A percentile compares a stretch with the other conserved stretches of the same genome.
Evolutionary conservation across 176 grass and related monocot genomes (phyloP).

Genomic region (Musa schizocarpa): DNA sequence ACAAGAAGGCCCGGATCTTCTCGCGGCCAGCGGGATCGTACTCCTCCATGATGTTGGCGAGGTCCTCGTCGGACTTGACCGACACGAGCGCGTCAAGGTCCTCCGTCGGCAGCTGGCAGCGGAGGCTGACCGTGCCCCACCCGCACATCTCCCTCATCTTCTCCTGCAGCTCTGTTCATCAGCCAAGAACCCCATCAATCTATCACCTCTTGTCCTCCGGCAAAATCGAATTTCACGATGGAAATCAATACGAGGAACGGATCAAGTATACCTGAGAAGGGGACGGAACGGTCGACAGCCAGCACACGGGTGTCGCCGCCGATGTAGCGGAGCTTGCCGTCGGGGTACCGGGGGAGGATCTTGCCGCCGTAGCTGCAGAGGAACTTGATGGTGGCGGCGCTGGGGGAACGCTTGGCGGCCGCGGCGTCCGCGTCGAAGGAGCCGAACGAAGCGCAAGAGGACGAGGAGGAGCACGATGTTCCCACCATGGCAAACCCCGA

Average conservation of each 20-base stretch:
- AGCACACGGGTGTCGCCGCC: background rate
- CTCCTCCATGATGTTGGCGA: constrained; percentile 79
- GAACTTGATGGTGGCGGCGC: background rate
- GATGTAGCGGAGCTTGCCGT: background rate
- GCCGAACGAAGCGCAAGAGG: background rate
- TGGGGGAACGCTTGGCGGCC: background rate
- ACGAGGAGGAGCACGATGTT: background rate
- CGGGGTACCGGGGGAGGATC: background rate
- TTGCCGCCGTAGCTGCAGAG: background rate
- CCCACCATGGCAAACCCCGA: background rate
- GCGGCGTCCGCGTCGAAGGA: background rate
- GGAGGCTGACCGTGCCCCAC: constrained; percentile 13
- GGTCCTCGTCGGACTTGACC: constrained; percentile 69
- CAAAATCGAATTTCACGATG: background rate
- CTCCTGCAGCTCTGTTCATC: background rate
- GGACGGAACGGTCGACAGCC: background rate
- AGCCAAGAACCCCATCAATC: background rate
- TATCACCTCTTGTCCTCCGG: background rate
- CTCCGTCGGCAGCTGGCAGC: constrained; percentile 65
- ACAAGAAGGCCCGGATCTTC: background rate
- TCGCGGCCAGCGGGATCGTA: constrained; percentile 24
- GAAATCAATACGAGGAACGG: background rate
- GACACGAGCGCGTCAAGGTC: constrained; percentile 83
- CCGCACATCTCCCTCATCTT: background rate
- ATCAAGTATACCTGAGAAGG: background rate